Evolutionary conservation across 164 flowering plant species (phyloP), one percentile per base, ranked within the genome.

Genomic region (Malania oleifera): DNA sequence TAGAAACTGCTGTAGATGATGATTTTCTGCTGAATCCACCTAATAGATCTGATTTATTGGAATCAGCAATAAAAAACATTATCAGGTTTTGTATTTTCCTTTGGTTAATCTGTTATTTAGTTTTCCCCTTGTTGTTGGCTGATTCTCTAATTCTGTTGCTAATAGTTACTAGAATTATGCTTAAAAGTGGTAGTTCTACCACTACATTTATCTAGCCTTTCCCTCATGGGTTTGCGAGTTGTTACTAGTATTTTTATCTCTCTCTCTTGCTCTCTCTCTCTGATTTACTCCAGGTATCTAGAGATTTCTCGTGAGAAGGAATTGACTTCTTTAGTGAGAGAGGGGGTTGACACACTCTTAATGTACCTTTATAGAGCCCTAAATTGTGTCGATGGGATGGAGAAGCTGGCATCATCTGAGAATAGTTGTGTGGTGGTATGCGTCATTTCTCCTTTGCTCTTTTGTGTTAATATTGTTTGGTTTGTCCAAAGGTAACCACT

Each of bases 341-440:
- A 95, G 71, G 99, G 97, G 58, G 91, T 95, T 51, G 99, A 95
- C 67, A 95, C 99, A 20, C 82, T 95, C 56, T 66, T 95, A 28
- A 86, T 95, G 96, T 86, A 82, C 70, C 96, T 95, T 6, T 90
- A 86, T 60, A 91, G 99, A 81, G 85, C 93, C 55, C 74, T 91
- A 40, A 87, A 91, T 75, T 57, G 63, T 54, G 81, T 84, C 35
- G 82, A 78, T 55, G 88, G 82, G 44, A 91, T 95, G 99, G 99
- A 95, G 75, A 76, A 72, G 66, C 79, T 95, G 64, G 97, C 95
- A 62, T 91, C 91, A 52, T 81, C 91, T 17, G 84, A 72, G 35
- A 95, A 95, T 68, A 65, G 65, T 60, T 95, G 99, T 70, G 75
- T 86, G 62, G 93, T 93, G 90, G 98, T 93, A 86, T 67, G 91